These are phyloP conservation scores for Fomitopsis betulina DNA, from an alignment of 1,284 basidiomycete species.

Conservation along the genomic window DNA sequence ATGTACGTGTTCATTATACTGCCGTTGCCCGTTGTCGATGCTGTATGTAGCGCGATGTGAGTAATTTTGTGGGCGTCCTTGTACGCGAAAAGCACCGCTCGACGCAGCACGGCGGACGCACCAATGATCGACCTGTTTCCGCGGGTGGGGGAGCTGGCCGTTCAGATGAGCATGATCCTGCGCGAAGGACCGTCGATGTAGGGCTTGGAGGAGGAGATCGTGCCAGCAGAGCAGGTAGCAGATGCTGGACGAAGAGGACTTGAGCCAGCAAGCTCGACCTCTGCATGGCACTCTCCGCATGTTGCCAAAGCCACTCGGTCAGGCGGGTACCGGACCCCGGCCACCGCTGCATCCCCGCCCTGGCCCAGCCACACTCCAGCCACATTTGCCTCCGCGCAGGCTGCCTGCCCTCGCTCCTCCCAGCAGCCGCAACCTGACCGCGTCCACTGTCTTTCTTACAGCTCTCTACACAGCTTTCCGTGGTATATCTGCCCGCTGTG, in stretches of 20 bases:
- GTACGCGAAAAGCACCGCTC: conserved; percentile 3
- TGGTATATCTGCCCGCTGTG: not conserved
- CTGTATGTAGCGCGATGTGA: conserved; percentile 4
- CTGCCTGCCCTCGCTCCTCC: not conserved
- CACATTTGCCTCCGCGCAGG: not conserved
- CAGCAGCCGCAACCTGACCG: not conserved
- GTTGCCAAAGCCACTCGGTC: conserved; percentile 3
- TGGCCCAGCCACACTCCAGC: not conserved
- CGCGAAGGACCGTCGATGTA: not conserved
- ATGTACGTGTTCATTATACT: conserved; percentile 22
- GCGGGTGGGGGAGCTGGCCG: not conserved
- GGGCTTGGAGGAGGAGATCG: not conserved
- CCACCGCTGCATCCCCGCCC: not conserved
- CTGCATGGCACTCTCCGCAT: conserved; percentile 10
- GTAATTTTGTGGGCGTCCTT: not conserved
- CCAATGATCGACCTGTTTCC: conserved; percentile 6
- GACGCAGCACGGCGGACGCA: conserved; percentile 4
- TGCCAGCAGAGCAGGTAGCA: not conserved
- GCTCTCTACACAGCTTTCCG: too few species aligned
- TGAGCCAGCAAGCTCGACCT: conserved; percentile 2
- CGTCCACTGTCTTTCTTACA: too few species aligned
- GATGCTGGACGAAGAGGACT: conserved; percentile 1
- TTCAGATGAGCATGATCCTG: conserved; percentile 5
- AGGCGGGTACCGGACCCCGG: conserved; percentile 6
- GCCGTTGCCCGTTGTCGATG: conserved; percentile 17